These are phyloP conservation scores for Sugiyamaella valdiviana DNA, from an alignment of 805 yeast species.

Conservation along the genomic window DNA sequence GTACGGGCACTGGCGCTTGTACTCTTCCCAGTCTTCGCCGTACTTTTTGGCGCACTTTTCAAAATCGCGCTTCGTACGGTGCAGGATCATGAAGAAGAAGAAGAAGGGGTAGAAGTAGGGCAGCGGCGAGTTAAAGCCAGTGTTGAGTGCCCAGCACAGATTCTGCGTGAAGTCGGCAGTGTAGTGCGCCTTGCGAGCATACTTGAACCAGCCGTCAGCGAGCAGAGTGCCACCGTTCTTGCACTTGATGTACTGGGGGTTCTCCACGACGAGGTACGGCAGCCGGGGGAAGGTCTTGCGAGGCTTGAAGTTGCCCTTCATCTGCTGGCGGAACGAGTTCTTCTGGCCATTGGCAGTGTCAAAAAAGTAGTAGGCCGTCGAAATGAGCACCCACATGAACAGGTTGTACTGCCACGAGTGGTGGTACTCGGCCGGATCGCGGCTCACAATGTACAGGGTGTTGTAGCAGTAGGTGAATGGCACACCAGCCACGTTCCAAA, in stretches of 20 bases:
- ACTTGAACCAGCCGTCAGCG: slow-evolving; percentile 91
- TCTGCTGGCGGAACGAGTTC: slow-evolving; percentile 69
- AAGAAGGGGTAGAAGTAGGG: slow-evolving; percentile 96
- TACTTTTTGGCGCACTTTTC: slow-evolving; percentile 80
- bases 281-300: slow-evolving; percentile 92
- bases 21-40: slow-evolving; percentile 90
- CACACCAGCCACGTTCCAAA: slow-evolving; percentile 99
- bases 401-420: slow-evolving; percentile 61
- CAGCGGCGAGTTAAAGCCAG: slow-evolving; percentile 82
- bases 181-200: slow-evolving; percentile 91
- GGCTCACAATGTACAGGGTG: slow-evolving; percentile 75
- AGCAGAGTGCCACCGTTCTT: slow-evolving; percentile 77
- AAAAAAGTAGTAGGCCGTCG: slow-evolving; percentile 80
- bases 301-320: slow-evolving; percentile 69
- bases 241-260: slow-evolving; percentile 82
- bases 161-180: slow-evolving; percentile 91
- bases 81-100: slow-evolving; percentile 79
- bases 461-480: slow-evolving; percentile 97
- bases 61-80: slow-evolving; percentile 84
- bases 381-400: slow-evolving; percentile 48
- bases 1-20: slow-evolving; percentile 83
- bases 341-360: slow-evolving; percentile 95
- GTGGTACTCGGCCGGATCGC: slow-evolving; percentile 74
- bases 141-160: slow-evolving; percentile 82
- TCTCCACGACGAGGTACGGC: slow-evolving; percentile 72